A percentile compares a stretch with the other conserved stretches of the same genome.
These are phyloP conservation scores for Moniliophthora roreri DNA, from an alignment of 1,284 basidiomycete genomes.

Conservation along the genomic window DNA sequence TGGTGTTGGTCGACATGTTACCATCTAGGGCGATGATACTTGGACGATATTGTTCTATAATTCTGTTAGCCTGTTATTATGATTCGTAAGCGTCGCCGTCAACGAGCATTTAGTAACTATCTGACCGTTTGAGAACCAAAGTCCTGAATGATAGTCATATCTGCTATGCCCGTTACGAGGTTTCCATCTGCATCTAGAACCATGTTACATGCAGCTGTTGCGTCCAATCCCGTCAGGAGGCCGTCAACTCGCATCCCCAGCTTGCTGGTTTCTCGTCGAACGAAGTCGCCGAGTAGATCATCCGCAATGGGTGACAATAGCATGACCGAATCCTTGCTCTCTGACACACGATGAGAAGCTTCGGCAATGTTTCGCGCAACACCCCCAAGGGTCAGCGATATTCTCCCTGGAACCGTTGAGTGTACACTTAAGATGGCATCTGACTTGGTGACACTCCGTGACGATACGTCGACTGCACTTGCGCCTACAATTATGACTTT, in stretches of 20 bases:
- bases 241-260: conserved; percentile 86
- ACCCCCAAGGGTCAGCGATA: conserved; percentile 81
- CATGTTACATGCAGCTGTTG: conserved; percentile 85
- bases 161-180: conserved; percentile 84
- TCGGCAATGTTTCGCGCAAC: conserved; percentile 95
- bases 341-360: conserved; percentile 68
- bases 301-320: conserved; percentile 65
- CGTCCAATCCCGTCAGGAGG: conserved; percentile 43
- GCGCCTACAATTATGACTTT: neutral
- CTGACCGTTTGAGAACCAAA: conserved; percentile 51
- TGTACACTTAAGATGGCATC: conserved; percentile 38
- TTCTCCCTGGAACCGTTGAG: conserved; percentile 81
- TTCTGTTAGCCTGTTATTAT: conserved; percentile 47
- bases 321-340: conserved; percentile 37
- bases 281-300: conserved; percentile 70
- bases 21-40: conserved; percentile 79
- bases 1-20: conserved; percentile 63
- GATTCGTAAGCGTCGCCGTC: too few species aligned
- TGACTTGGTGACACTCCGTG: neutral
- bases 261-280: conserved; percentile 54
- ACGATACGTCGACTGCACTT: neutral
- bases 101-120: too few species aligned
- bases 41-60: conserved; percentile 46
- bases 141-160: conserved; percentile 77
- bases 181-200: conserved; percentile 74